Percentiles rank a stretch among this genome's conserved stretches.
Evolutionary conservation across 352 stramenopile genomes (phyloP).

Genomic region (Globisporangium recalcitrans): DNA sequence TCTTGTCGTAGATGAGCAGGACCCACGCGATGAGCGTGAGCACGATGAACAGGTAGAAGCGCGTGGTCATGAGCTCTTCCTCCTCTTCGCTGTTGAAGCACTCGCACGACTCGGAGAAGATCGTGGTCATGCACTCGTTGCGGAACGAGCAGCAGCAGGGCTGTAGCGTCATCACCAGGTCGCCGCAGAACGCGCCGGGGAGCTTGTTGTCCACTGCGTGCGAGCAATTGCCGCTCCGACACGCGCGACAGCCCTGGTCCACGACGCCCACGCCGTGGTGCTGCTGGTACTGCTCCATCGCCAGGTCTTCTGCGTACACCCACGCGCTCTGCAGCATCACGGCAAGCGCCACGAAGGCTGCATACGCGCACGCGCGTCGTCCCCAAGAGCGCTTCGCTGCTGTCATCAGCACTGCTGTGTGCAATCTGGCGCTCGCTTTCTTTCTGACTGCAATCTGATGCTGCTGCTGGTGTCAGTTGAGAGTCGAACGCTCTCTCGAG

Average conservation of each 20-base stretch:
- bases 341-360: not conserved
- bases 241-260: conserved; percentile 52
- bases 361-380: not conserved
- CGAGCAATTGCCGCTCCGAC: conserved; percentile 61
- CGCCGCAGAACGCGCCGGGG: conserved; percentile 59
- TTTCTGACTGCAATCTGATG: not conserved
- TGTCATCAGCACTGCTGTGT: not conserved
- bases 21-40: conserved; percentile 56
- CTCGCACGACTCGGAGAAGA: conserved; percentile 64
- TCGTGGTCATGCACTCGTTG: conserved; percentile 75
- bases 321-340: not conserved
- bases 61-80: conserved; percentile 55
- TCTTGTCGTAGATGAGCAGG: conserved; percentile 66
- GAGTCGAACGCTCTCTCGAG: not conserved
- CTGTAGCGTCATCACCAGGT: conserved; percentile 57
- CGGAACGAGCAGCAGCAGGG: conserved; percentile 71
- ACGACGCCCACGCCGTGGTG: conserved; percentile 1
- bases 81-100: conserved; percentile 57
- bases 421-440: not conserved
- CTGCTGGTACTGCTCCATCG: conserved; percentile 12
- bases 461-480: not conserved
- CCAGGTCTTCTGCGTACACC: conserved; percentile 1
- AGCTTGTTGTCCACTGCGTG: conserved; percentile 45
- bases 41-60: conserved; percentile 68
- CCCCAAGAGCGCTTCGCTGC: not conserved